Evolutionary conservation across 140 eudicot genomes (phyloP), one percentile per base, ranked within the genome.

Genomic region (Oenanthe javanica): DNA sequence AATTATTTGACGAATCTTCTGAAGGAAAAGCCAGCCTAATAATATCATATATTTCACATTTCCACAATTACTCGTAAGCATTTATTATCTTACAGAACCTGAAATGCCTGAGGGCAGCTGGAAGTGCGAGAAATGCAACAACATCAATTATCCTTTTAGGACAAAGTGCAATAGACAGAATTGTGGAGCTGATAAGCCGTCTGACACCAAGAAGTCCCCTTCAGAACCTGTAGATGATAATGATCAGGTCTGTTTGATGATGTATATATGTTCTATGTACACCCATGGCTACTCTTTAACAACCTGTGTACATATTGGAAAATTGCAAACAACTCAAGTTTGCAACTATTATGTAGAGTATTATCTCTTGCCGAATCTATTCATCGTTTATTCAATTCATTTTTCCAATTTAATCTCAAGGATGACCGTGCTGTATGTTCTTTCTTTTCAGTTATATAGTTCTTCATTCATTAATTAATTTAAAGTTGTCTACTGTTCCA

Each of bases 31-130:
- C 2, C 45, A 48, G 13, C 46, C 52, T 49, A n/a, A 52, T 76
- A 15, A 77, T 19, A 45, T 74, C 2, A 74, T 46, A 38, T 74
- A 74, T 46, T 46, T 47, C 40, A 19, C 6, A 12, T 74, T n/a
- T 46, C 19, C 43, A 3, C 25, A 13, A 11, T 71, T 66, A 75
- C 78, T 57, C 52, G 38, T 31, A 74, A 19, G 50, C 23, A n/a
- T 74, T 47, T 80, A 27, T 31, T 80, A 15, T 77, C 74, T 83
- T 84, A 80, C 86, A 88, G 93, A 89, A 82, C 90, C 92, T 82
- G 96, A 93, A 69, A 93, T 85, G 93, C 96, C 92, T 16, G 98
- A 93, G 9, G 97, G 98, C 54, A 93, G 97, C 88, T 93, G 98
- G 98, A 90, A 91, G 79, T 93, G 98, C 80, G 96, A 90, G 79